phyloP scores from a whole-genome alignment of 768 basidiomycete genomes.

The Lentinula boryana region DNA sequence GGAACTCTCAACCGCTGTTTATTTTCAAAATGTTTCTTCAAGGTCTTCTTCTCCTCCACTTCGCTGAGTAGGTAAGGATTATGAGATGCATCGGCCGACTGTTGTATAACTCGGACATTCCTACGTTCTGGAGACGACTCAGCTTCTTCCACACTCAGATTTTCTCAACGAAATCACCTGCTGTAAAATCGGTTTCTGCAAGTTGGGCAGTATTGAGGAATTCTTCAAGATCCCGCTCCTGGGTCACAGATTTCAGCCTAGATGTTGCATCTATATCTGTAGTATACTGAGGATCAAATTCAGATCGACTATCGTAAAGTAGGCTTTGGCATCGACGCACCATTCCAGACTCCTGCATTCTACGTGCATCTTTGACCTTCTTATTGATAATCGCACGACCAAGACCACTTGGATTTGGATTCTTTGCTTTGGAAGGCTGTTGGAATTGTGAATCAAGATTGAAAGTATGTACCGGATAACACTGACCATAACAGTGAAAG shows the following conservation, averaged over 20 bases:
- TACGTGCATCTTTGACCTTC: constrained; percentile 70
- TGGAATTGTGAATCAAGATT: background rate
- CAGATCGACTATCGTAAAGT: constrained; percentile 5
- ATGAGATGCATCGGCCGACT: constrained; percentile 45
- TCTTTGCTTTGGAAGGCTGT: constrained; percentile 54
- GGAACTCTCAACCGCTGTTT: constrained; percentile 79
- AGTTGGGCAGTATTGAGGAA: constrained; percentile 93
- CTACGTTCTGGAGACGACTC: constrained; percentile 49
- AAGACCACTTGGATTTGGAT: constrained; percentile 73
- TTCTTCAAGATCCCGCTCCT: constrained; percentile 93
- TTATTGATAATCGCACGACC: constrained; percentile 95
- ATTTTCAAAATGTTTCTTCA: constrained; percentile 72
- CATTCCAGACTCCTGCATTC: constrained; percentile 55
- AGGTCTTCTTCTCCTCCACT: constrained; percentile 71
- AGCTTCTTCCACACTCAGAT: background rate
- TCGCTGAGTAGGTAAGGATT: constrained; percentile 86
- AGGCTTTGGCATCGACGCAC: constrained; percentile 32
- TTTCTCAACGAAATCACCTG: constrained; percentile 44
- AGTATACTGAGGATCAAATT: constrained; percentile 47
- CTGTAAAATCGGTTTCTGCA: constrained; percentile 93
- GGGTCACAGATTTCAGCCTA: constrained; percentile 86
- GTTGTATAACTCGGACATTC: constrained; percentile 74
- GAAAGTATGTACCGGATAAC: background rate
- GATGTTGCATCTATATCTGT: constrained; percentile 65
- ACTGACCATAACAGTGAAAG: background rate